phyloP scores from a whole-genome alignment of 352 stramenopile species.

The Phytophthora multivora region DNA sequence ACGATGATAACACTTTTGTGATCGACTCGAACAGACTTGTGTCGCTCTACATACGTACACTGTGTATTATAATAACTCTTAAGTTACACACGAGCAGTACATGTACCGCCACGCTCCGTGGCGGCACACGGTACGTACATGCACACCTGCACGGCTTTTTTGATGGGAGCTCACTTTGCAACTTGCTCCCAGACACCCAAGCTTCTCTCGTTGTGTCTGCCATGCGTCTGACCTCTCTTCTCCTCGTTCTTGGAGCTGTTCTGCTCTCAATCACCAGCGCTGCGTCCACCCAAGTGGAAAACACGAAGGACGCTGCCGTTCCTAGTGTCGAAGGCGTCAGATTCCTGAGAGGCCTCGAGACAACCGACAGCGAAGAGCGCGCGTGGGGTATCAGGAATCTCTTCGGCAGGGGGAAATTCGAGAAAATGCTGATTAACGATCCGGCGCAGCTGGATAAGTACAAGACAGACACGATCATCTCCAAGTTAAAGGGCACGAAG shows the following conservation, averaged over 20 bases:
- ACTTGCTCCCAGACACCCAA: neutral
- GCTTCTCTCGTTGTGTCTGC: neutral
- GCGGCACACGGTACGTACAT: too few species aligned
- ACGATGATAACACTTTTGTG: too few species aligned
- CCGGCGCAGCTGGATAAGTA: neutral
- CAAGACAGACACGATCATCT: neutral
- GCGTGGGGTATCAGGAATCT: neutral
- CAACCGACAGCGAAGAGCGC: neutral
- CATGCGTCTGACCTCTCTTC: neutral
- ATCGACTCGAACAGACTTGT: too few species aligned
- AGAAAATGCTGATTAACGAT: neutral
- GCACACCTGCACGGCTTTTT: neutral
- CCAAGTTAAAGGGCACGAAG: neutral
- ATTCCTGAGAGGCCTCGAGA: neutral
- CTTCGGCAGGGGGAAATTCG: neutral
- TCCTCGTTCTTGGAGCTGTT: neutral
- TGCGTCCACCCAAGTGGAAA: neutral
- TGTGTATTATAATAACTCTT: too few species aligned
- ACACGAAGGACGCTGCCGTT: neutral
- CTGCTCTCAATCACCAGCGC: neutral
- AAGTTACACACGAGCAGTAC: too few species aligned
- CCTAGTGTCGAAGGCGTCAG: neutral
- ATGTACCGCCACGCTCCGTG: too few species aligned
- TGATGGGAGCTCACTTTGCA: constrained; percentile 2
- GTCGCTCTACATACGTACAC: too few species aligned